Percentiles rank a stretch among this genome's conserved stretches.
Conservation (phyloP, 179 eudicot genomes). For the Gypsophila paniculata region DNA sequence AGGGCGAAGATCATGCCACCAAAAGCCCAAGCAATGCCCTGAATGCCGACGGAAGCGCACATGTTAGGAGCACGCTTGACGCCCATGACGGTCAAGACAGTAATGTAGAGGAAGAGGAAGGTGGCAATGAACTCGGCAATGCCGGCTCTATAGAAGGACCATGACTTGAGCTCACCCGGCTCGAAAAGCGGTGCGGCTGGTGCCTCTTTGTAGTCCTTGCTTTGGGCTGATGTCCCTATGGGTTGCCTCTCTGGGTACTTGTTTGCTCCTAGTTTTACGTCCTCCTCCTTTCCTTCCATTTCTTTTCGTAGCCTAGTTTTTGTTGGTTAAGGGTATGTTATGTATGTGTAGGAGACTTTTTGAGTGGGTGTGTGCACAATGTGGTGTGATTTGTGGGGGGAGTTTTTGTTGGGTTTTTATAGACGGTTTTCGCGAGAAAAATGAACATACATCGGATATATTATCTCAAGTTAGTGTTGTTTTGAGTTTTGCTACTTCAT, state of each 20-base stretch:
- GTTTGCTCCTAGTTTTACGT: slow-evolving; percentile 34
- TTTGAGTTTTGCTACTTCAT: too few species aligned
- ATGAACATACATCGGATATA: too few species aligned
- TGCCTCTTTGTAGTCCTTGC: slow-evolving; percentile 33
- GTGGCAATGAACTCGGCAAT: slow-evolving; percentile 38
- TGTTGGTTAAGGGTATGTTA: too few species aligned
- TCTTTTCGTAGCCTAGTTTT: background rate
- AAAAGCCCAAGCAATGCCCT: slow-evolving; percentile 95
- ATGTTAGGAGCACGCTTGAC: slow-evolving; percentile 27
- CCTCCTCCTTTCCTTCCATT: slow-evolving; percentile 35
- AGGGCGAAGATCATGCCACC: slow-evolving; percentile 96
- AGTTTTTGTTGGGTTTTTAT: too few species aligned
- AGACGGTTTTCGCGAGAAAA: too few species aligned
- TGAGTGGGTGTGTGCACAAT: too few species aligned
- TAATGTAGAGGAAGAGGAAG: slow-evolving; percentile 33
- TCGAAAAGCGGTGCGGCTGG: slow-evolving; percentile 33
- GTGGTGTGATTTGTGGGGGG: too few species aligned
- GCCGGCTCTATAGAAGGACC: slow-evolving; percentile 38
- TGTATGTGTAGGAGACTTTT: too few species aligned
- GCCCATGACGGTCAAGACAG: slow-evolving; percentile 38
- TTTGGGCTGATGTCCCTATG: slow-evolving; percentile 29
- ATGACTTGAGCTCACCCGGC: slow-evolving; percentile 29
- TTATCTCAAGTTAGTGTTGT: too few species aligned
- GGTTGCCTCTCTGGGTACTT: slow-evolving; percentile 32
- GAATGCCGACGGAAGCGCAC: slow-evolving; percentile 47